Conservation (phyloP, 257 asterid genomes). For the Nicotiana tomentosiformis region DNA sequence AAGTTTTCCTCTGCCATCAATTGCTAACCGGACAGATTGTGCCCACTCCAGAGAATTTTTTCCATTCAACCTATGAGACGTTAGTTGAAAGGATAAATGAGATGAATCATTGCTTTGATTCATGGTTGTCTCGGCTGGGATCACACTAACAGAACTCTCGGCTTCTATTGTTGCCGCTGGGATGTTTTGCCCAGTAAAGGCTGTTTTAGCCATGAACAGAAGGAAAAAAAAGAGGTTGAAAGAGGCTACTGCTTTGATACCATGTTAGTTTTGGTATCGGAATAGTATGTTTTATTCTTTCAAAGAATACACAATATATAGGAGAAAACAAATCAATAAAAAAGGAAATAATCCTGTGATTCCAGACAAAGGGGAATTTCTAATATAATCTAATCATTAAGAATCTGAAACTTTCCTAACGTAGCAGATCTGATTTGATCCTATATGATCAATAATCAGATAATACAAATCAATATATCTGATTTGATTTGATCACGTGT, state of each 20-base stretch:
- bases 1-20: neutral
- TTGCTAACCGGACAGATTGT: neutral
- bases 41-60: neutral
- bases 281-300: neutral
- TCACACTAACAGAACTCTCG: neutral
- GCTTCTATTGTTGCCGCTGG: neutral
- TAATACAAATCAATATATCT: neutral
- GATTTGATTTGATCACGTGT: neutral
- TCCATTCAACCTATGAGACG: neutral
- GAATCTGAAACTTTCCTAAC: neutral
- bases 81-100: neutral
- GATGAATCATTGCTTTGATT: neutral
- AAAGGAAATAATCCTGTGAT: neutral
- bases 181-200: neutral
- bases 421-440: neutral
- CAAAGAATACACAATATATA: neutral
- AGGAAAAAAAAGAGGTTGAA: too few relatives aligned
- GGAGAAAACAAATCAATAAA: neutral
- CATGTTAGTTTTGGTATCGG: neutral
- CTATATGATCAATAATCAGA: neutral
- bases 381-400: neutral
- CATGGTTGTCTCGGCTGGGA: neutral
- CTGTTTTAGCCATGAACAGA: neutral
- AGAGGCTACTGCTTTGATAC: neutral
- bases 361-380: neutral